Conservation (phyloP, 2,329 filamentous ascomycete genomes). For the Dactylonectria macrodidyma region DNA sequence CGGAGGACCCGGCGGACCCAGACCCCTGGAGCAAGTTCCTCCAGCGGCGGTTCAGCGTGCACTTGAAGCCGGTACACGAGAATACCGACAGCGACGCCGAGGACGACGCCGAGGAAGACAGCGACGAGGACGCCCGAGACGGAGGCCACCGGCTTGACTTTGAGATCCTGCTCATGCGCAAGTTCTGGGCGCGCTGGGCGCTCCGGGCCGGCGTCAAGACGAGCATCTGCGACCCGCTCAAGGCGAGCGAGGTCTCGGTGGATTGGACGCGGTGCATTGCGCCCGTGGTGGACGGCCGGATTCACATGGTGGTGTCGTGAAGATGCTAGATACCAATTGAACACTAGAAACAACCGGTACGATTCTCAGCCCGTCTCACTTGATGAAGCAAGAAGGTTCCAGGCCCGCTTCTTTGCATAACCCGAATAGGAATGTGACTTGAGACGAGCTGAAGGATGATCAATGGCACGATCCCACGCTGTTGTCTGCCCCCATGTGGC, state of each 20-base stretch:
- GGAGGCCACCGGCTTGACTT: conserved; percentile 63
- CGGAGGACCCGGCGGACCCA: conserved; percentile 44
- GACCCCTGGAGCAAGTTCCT: conserved; percentile 57
- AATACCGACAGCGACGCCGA: conserved; percentile 61
- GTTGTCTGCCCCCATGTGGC: not conserved
- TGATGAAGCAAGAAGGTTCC: not conserved
- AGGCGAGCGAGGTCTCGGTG: conserved; percentile 72
- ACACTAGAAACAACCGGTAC: not conserved
- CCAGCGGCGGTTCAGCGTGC: conserved; percentile 52
- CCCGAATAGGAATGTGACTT: not conserved
- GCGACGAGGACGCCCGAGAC: conserved; percentile 51
- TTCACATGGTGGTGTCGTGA: conserved; percentile 62
- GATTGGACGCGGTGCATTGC: conserved; percentile 87
- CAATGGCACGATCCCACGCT: not conserved
- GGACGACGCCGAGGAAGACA: conserved; percentile 56
- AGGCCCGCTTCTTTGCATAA: not conserved
- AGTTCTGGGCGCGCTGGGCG: conserved; percentile 82
- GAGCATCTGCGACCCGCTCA: conserved; percentile 67
- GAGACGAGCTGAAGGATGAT: not conserved
- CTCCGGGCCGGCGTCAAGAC: conserved; percentile 74
- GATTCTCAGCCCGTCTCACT: not conserved
- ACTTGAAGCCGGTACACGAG: conserved; percentile 52
- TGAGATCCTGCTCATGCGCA: conserved; percentile 76
- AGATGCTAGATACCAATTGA: conserved; percentile 3
- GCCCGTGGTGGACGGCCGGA: conserved; percentile 83